A percentile compares a stretch with the other conserved stretches of the same genome.
These are phyloP conservation scores for Fusarium sp. DNA, from an alignment of 2,329 filamentous ascomycete genomes.

Conservation along the genomic window DNA sequence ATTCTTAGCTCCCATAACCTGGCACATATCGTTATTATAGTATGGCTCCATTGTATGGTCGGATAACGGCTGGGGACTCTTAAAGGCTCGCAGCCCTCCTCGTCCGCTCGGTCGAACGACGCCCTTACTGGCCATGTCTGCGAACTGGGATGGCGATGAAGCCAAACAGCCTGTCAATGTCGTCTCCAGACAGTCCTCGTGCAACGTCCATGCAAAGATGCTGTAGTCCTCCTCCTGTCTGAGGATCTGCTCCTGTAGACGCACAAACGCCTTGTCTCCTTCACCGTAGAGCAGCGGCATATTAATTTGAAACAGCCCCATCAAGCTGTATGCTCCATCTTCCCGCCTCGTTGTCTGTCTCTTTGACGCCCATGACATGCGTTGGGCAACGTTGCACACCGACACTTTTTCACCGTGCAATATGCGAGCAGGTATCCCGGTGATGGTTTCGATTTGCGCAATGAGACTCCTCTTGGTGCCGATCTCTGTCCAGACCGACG, in stretches of 20 bases:
- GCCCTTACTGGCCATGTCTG: too few relatives aligned
- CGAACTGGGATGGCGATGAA: background rate
- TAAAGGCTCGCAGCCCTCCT: background rate
- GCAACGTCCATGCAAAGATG: slow-evolving; percentile 19
- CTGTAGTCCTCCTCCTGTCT: slow-evolving; percentile 23
- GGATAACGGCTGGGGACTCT: background rate
- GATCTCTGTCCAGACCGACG: slow-evolving; percentile 8
- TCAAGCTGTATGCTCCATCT: slow-evolving; percentile 17
- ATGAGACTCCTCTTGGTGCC: slow-evolving; percentile 7
- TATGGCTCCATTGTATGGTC: background rate
- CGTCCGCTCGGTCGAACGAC: background rate
- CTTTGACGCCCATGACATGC: slow-evolving; percentile 27
- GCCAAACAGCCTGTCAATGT: background rate
- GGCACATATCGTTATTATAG: background rate
- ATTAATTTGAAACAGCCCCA: slow-evolving; percentile 21
- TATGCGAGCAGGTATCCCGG: background rate
- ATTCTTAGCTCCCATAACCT: background rate
- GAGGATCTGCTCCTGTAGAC: slow-evolving; percentile 24
- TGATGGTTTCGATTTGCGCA: background rate
- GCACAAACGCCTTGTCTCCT: slow-evolving; percentile 11
- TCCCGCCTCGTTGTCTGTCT: slow-evolving; percentile 24
- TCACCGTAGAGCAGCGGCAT: slow-evolving; percentile 24
- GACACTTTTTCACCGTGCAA: slow-evolving; percentile 5
- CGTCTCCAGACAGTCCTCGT: background rate
- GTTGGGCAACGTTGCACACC: slow-evolving; percentile 4